These are phyloP conservation scores for Sphagnum fallax DNA, from an alignment of 228 moss, liverwort and hornwort species.

Conservation along the genomic window DNA sequence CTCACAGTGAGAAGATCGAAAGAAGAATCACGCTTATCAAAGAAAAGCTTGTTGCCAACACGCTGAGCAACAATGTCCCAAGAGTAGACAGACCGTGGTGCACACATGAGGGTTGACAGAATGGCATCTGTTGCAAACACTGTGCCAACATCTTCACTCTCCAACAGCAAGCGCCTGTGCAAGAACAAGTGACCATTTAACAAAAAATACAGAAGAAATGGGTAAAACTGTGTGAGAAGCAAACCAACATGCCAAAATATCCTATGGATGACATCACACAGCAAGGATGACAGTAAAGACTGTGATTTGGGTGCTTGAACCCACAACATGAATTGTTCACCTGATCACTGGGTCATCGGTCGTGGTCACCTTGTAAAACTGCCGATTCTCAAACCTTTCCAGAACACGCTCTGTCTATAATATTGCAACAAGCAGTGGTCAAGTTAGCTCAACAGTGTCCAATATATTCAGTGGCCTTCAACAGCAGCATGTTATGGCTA, in stretches of 20 bases:
- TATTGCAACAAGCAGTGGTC: background rate
- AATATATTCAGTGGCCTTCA: too few relatives aligned
- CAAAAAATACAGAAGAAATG: background rate
- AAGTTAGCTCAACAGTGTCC: too few relatives aligned
- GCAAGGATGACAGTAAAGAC: too few relatives aligned
- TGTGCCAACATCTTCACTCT: constrained; percentile 93
- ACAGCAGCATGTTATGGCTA: too few relatives aligned
- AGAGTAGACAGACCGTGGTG: constrained; percentile 91
- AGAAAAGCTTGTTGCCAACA: constrained; percentile 97
- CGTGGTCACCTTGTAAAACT: constrained; percentile 95
- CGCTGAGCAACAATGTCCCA: constrained; percentile 99
- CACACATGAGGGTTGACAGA: constrained; percentile 91
- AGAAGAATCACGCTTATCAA: constrained; percentile 91
- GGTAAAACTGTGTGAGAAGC: background rate
- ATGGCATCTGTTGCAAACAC: constrained; percentile 99
- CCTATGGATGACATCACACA: too few relatives aligned
- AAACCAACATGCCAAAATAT: background rate
- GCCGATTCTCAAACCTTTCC: constrained; percentile 87
- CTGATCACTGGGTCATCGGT: constrained; percentile 96
- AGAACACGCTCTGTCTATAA: constrained; percentile 76
- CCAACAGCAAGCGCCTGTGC: constrained; percentile 70
- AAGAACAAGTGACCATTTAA: background rate
- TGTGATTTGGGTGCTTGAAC: too few relatives aligned
- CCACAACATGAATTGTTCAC: constrained; percentile 10
- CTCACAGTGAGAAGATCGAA: constrained; percentile 92